phyloP scores from a whole-genome alignment of 352 stramenopile genomes.

The Phytopythium vexans region DNA sequence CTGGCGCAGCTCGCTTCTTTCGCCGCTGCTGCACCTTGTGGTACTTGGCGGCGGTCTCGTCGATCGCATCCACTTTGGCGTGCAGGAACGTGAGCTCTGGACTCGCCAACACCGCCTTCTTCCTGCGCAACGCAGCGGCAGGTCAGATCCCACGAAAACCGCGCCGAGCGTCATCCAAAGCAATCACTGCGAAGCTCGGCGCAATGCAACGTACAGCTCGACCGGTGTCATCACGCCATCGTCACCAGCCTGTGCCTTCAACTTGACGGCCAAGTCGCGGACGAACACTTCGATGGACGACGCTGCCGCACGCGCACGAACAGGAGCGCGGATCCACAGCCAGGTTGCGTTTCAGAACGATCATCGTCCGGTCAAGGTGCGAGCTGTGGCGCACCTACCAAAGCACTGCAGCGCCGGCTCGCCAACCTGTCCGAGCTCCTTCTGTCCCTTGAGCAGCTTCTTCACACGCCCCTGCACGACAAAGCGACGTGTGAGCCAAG shows the following conservation, averaged over 20 bases:
- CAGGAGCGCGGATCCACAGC: background rate
- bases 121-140: conserved; percentile 23
- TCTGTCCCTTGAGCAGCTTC: conserved; percentile 57
- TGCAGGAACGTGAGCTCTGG: conserved; percentile 50
- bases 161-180: conserved; percentile 1
- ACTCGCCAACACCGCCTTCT: conserved; percentile 43
- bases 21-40: conserved; percentile 26
- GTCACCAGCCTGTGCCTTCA: conserved; percentile 23
- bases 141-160: conserved; percentile 2
- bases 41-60: conserved; percentile 62
- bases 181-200: background rate
- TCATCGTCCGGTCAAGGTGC: no score
- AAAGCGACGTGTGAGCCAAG: background rate
- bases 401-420: conserved; percentile 45
- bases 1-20: conserved; percentile 19
- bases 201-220: conserved; percentile 40
- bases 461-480: conserved; percentile 51
- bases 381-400: conserved; percentile 16
- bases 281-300: conserved; percentile 59
- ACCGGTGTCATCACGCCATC: conserved; percentile 41
- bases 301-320: conserved; percentile 21
- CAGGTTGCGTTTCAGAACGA: background rate
- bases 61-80: conserved; percentile 45
- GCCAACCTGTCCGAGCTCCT: conserved; percentile 70
- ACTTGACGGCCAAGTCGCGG: conserved; percentile 44